Conservation (phyloP, 1,284 basidiomycete species). For the Ustilago vetiveriae region DNA sequence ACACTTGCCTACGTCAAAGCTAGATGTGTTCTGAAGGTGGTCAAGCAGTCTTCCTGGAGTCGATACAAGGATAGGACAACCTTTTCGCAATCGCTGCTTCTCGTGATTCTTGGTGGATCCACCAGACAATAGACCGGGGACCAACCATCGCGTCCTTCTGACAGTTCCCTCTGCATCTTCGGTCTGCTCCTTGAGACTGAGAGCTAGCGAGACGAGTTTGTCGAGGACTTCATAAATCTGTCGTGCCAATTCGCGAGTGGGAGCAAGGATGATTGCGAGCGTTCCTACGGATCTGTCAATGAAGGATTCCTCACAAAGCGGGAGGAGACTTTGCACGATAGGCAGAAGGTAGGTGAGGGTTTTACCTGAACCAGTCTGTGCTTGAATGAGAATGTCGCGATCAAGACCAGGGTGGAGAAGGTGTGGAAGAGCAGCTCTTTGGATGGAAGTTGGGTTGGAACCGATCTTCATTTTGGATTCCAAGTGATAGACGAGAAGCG, state of each 20-base stretch:
- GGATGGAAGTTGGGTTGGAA: constrained; percentile 86
- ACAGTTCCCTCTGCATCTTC: constrained; percentile 70
- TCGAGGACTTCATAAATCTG: constrained; percentile 84
- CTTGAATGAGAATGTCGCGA: constrained; percentile 92
- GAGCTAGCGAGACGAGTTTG: constrained; percentile 71
- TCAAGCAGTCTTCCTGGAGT: constrained; percentile 78
- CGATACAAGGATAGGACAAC: constrained; percentile 77
- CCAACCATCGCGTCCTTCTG: constrained; percentile 78
- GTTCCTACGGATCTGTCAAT: constrained; percentile 83
- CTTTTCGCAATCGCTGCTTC: constrained; percentile 77
- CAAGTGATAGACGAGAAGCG: constrained; percentile 82
- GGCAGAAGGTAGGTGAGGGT: constrained; percentile 94
- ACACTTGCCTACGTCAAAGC: constrained; percentile 90
- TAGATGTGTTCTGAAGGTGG: constrained; percentile 82
- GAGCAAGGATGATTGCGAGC: constrained; percentile 90
- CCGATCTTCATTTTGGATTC: constrained; percentile 81
- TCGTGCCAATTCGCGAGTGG: constrained; percentile 92
- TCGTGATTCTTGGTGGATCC: constrained; percentile 79
- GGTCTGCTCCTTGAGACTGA: constrained; percentile 73
- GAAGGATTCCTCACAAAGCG: constrained; percentile 78
- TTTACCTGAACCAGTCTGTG: constrained; percentile 98
- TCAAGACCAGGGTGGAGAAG: constrained; percentile 71
- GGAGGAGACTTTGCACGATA: constrained; percentile 91
- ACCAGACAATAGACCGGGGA: constrained; percentile 86
- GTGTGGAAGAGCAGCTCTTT: constrained; percentile 80